A percentile compares a stretch with the other conserved stretches of the same genome.
phyloP scores from a whole-genome alignment of 1,284 basidiomycete genomes.

The Pyrrhoderma noxium region DNA sequence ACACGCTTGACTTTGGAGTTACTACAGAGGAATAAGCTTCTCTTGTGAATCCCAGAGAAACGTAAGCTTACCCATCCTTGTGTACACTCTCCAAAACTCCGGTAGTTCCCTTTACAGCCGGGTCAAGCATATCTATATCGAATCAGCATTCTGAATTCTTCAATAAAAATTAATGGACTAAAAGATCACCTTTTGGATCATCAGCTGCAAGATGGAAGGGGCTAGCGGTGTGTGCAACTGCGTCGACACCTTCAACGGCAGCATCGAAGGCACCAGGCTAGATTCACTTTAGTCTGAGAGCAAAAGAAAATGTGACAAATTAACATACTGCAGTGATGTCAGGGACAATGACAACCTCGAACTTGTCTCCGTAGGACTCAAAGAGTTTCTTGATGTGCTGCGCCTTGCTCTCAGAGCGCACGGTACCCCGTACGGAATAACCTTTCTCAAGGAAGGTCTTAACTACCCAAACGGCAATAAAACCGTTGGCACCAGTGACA shows the following conservation, averaged over 20 bases:
- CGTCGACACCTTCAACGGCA: slow-evolving; percentile 59
- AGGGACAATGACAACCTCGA: slow-evolving; percentile 17
- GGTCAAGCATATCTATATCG: slow-evolving; percentile 25
- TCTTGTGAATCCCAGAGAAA: too few species aligned
- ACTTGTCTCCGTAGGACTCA: slow-evolving; percentile 14
- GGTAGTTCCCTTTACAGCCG: slow-evolving; percentile 15
- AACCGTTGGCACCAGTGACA: slow-evolving; percentile 38
- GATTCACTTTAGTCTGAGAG: not conserved
- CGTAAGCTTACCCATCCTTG: slow-evolving; percentile 11
- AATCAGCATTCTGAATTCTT: slow-evolving; percentile 11
- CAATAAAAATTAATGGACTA: too few species aligned
- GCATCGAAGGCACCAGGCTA: slow-evolving; percentile 55
- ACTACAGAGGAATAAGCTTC: not conserved
- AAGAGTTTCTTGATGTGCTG: slow-evolving; percentile 36
- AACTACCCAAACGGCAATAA: slow-evolving; percentile 35
- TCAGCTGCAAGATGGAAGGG: slow-evolving; percentile 34
- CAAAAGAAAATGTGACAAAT: not conserved
- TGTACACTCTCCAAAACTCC: slow-evolving; percentile 13
- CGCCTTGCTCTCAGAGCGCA: slow-evolving; percentile 45
- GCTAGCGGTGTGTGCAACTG: slow-evolving; percentile 51
- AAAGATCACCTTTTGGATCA: slow-evolving; percentile 28
- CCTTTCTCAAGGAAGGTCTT: slow-evolving; percentile 33
- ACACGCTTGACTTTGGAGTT: slow-evolving; percentile 15
- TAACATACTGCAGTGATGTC: slow-evolving; percentile 8
- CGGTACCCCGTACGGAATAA: slow-evolving; percentile 49